Evolutionary conservation across 2,329 filamentous ascomycete genomes (phyloP).

Genomic region (Arthroderma uncinatum): DNA sequence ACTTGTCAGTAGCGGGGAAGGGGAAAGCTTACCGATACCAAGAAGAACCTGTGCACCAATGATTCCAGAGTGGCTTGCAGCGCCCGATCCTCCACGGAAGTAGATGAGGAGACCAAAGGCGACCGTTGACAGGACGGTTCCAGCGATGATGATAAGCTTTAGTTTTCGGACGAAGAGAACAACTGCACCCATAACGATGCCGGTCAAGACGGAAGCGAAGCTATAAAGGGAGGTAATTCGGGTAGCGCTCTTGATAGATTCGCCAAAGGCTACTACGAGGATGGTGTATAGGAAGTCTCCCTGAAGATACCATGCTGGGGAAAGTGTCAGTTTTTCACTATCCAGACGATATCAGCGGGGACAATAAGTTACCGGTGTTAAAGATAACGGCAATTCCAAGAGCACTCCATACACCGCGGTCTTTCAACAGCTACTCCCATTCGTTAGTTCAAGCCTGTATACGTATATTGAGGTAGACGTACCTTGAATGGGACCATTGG

Average conservation of each 20-base stretch:
- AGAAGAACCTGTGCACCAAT: slow-evolving; percentile 53
- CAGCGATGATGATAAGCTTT: slow-evolving; percentile 53
- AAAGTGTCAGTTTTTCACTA: not conserved
- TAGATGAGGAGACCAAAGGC: slow-evolving; percentile 54
- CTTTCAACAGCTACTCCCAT: slow-evolving; percentile 41
- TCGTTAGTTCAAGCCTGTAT: not conserved
- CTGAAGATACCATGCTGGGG: slow-evolving; percentile 48
- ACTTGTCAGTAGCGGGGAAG: not conserved
- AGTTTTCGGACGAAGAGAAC: slow-evolving; percentile 49
- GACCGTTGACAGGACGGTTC: slow-evolving; percentile 51
- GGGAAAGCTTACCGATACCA: slow-evolving; percentile 38
- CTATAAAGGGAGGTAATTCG: slow-evolving; percentile 51
- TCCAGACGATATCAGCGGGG: not conserved
- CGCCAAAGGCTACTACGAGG: slow-evolving; percentile 50
- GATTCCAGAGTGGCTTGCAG: slow-evolving; percentile 43
- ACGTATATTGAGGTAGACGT: slow-evolving; percentile 6
- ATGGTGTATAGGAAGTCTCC: slow-evolving; percentile 55
- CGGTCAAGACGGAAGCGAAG: slow-evolving; percentile 47
- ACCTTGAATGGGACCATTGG: slow-evolving; percentile 49
- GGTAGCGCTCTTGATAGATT: slow-evolving; percentile 46
- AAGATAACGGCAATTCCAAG: slow-evolving; percentile 48
- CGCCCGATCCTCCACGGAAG: slow-evolving; percentile 45
- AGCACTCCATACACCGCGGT: slow-evolving; percentile 54
- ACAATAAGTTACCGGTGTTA: slow-evolving; percentile 35
- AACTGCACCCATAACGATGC: slow-evolving; percentile 46